Conservation (phyloP, 2,329 filamentous ascomycete genomes). For the Stagonosporopsis rhizophila region DNA sequence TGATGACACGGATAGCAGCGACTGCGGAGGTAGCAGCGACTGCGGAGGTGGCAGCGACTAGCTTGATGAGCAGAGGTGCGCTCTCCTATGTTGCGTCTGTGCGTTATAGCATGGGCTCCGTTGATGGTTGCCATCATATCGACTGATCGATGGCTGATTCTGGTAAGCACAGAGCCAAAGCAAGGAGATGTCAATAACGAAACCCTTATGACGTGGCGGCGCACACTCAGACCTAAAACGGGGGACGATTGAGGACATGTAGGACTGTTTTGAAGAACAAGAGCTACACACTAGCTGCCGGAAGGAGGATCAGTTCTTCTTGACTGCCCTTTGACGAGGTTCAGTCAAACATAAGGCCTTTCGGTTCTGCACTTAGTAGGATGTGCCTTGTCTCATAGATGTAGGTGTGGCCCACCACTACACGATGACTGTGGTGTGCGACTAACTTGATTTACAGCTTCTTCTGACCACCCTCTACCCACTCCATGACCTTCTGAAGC, state of each 20-base stretch:
- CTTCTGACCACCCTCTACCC: constrained; percentile 29
- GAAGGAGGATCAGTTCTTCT: background rate
- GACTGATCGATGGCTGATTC: background rate
- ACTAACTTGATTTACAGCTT: background rate
- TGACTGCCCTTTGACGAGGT: background rate
- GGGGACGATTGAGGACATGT: background rate
- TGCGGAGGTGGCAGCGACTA: background rate
- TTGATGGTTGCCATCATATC: too few relatives aligned
- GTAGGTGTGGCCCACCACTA: background rate
- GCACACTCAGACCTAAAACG: background rate
- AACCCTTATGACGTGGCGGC: background rate
- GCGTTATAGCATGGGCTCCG: background rate
- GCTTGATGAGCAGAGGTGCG: background rate
- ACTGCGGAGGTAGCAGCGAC: background rate
- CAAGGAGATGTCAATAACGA: background rate
- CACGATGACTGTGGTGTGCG: background rate
- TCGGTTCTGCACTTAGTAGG: too few relatives aligned
- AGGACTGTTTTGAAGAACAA: background rate
- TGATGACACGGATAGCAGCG: too few relatives aligned
- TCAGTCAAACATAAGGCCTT: background rate
- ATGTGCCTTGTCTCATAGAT: too few relatives aligned
- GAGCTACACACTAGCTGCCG: background rate
- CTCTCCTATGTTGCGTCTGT: background rate
- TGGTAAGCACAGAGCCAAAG: background rate
- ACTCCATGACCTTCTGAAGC: constrained; percentile 46